Base-by-base conservation (phyloP, 495 filamentous ascomycete species). In the Viridothelium virens region DNA sequence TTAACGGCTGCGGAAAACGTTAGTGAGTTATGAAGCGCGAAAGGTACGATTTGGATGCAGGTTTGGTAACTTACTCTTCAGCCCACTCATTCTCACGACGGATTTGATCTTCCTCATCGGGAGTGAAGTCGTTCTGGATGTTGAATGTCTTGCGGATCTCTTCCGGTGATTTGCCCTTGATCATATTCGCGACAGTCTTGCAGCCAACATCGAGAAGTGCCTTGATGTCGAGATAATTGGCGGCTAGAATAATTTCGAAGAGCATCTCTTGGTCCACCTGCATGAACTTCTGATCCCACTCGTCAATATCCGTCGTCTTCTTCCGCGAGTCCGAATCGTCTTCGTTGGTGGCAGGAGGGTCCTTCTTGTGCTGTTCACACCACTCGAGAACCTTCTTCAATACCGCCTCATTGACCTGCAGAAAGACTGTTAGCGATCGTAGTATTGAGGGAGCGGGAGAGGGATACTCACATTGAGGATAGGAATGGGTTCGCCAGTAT, bases 201-300 rank as follows among this genome's bases (percentile, higher is more conserved):
- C 89, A 91, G 53, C 89, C 89, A 64, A 91, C 89, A 68, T 91
- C 89, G 34, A 91, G 84, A 5, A 91, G 86, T 6, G 87, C 85
- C 81, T 91, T 91, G 77, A 91, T 91, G 68, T 91, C 89, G 38
- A 91, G 81, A 72, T 90, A 91, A 75, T 91, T 91, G 63, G 88
- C 87, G 37, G 89, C 88, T 38, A 98, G 81, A 68, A 98, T 98
- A 74, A 98, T 97, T 81, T 98, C 94, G 68, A 98, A 98, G 1
- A 98, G 85, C 94, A 98, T 96, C 79, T 98, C 94, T 74, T 98
- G 94, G 74, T 98, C 94, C 9, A 98, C 94, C 78, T 97, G 94
- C 94, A 97, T 98, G 76, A 97, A 98, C 76, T 98, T 98, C 77
- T 97, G 94, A 71, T 98, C 94, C 94, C 94, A 98, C 79, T 98